Evolutionary conservation across 1,139 yeast species (phyloP), one percentile per base, ranked within the genome.

Genomic region (Pichia cactophila): DNA sequence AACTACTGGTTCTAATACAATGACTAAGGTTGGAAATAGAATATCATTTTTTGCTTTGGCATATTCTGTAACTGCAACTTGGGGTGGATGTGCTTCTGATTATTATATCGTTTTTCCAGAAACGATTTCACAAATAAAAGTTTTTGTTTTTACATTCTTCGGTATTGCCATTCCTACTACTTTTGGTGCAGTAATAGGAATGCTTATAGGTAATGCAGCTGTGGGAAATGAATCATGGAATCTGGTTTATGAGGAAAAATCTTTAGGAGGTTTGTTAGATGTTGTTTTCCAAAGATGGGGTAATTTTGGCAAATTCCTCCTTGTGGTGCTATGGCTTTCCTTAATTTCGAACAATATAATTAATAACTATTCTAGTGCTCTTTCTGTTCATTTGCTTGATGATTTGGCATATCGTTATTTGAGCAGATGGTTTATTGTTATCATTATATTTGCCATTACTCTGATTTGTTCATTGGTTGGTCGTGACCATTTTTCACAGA

Each of bases 11-110:
- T 50, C 70, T 1, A 41, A 46, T 23, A 10, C 23, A 11, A 63
- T 67, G 10, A 73, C 78, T 1, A 63, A 71, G 12, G 72, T 73
- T 46, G 95, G 95, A 9, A 78, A 80, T 62, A 80, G 87, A 78
- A 65, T 88, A 33, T 77, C 88, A 17, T 85, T 81, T 64, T 86
- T 87, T 61, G 78, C 90, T 1, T 70, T 87, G 45, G 74, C 84
- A 37, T 86, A 86, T 61, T 83, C 96, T 33, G 81, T 84, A 43
- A 87, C 96, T 3, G 78, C 90, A 1, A 86, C 96, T 1, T 89
- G 96, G 96, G 94, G 95, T 37, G 84, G 92, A 5, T 78, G 85
- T 53, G 86, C 96, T 1, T 75, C 92, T 0, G 97, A 89, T 66
- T 89, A 88, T 65, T 86, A 86, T 64, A 80, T 88, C 46, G 72